Percentiles rank a stretch among this genome's conserved stretches.
phyloP scores from a whole-genome alignment of 2,329 filamentous ascomycete genomes.

The Apiospora aurea region DNA sequence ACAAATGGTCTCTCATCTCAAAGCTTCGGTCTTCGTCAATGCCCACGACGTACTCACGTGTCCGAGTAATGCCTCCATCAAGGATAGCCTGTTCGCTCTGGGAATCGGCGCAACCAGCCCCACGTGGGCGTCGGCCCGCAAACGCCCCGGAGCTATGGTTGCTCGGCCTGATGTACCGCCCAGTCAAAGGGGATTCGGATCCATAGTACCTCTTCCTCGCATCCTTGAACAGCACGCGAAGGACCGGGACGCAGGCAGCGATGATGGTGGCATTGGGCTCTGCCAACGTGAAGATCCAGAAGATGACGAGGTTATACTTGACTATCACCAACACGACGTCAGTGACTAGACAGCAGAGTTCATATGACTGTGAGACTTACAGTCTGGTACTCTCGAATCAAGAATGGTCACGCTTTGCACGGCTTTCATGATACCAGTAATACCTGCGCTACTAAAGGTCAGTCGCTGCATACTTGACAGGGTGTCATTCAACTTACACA shows the following conservation, averaged over 20 bases:
- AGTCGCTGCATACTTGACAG: background rate
- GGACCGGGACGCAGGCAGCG: background rate
- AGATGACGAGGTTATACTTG: background rate
- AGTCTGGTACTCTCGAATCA: background rate
- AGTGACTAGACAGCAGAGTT: background rate
- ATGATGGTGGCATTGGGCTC: background rate
- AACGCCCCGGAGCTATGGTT: background rate
- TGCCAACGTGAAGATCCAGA: background rate
- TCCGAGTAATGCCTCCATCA: background rate
- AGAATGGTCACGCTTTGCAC: background rate
- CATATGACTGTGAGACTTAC: background rate
- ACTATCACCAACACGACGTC: background rate
- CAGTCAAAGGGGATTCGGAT: background rate
- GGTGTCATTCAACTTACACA: background rate
- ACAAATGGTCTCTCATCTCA: background rate
- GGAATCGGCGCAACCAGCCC: background rate
- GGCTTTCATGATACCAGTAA: background rate
- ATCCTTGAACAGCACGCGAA: background rate
- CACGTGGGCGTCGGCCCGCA: background rate
- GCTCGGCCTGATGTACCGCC: background rate
- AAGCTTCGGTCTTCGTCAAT: background rate
- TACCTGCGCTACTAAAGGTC: background rate
- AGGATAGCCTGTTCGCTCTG: background rate
- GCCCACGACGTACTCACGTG: background rate
- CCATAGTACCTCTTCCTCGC: background rate